phyloP scores from a whole-genome alignment of 2,329 filamentous ascomycete genomes.

The Paradendryphiella salina region DNA sequence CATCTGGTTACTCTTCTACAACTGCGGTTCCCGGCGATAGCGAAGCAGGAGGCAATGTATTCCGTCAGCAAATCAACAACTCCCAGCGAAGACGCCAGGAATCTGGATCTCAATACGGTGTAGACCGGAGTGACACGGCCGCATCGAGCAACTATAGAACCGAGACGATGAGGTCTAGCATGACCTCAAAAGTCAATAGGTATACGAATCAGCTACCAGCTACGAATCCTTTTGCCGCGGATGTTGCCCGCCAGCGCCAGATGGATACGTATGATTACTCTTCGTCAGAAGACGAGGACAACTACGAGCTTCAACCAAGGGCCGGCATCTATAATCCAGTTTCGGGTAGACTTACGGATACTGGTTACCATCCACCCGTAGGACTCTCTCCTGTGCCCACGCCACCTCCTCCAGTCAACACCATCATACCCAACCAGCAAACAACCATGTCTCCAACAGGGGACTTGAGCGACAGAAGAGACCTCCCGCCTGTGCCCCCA shows the following conservation, averaged over 20 bases:
- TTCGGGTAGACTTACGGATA: conserved; percentile 39
- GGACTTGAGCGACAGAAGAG: conserved; percentile 37
- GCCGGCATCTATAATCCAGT: conserved; percentile 41
- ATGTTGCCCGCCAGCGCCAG: conserved; percentile 29
- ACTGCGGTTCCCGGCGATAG: conserved; percentile 22
- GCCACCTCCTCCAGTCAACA: conserved; percentile 33
- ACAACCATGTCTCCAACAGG: conserved; percentile 27
- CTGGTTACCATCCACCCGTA: conserved; percentile 40
- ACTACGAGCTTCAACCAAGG: conserved; percentile 41
- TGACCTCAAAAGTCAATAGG: conserved; percentile 37
- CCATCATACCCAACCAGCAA: conserved; percentile 14
- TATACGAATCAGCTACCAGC: conserved; percentile 42
- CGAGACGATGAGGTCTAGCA: conserved; percentile 30
- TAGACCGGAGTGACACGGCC: conserved; percentile 40
- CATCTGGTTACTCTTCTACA: conserved; percentile 37
- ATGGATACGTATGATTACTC: conserved; percentile 46
- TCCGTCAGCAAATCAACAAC: conserved; percentile 45
- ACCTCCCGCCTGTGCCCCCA: conserved; percentile 30
- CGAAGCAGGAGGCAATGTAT: conserved; percentile 41
- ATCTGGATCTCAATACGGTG: conserved; percentile 25
- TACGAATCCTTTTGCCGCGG: conserved; percentile 39
- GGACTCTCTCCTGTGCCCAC: conserved; percentile 40
- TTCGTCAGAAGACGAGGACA: conserved; percentile 46
- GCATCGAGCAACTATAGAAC: conserved; percentile 36
- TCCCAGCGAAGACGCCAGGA: conserved; percentile 44